Conservation (phyloP, 2,329 filamentous ascomycete genomes). For the Drechslerella coelobrocha region DNA sequence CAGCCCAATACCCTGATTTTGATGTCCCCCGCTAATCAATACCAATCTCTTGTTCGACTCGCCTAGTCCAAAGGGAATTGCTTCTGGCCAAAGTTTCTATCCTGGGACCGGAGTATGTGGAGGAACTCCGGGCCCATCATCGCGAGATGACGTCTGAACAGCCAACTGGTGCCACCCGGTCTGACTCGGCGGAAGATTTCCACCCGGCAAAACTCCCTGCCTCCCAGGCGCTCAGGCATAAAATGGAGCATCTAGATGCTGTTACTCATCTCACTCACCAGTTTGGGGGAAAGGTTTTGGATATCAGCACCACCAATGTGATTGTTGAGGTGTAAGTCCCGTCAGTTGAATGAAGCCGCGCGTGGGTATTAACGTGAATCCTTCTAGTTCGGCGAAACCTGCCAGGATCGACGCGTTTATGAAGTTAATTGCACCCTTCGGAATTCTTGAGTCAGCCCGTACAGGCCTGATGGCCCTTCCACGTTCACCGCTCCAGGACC, state of each 20-base stretch:
- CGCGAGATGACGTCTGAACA: constrained; percentile 74
- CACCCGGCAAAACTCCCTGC: constrained; percentile 86
- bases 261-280: constrained; percentile 98
- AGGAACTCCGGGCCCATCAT: constrained; percentile 94
- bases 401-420: constrained; percentile 95
- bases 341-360: background rate
- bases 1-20: background rate
- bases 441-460: constrained; percentile 92
- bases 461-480: constrained; percentile 97
- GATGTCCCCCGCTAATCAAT: background rate
- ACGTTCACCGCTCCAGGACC: constrained; percentile 82
- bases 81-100: constrained; percentile 96
- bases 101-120: constrained; percentile 95
- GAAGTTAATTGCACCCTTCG: constrained; percentile 91
- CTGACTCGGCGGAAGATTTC: constrained; percentile 69
- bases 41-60: background rate
- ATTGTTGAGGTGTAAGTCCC: constrained; percentile 89
- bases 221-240: constrained; percentile 89
- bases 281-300: constrained; percentile 94
- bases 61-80: constrained; percentile 83
- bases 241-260: constrained; percentile 94
- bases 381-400: constrained; percentile 81
- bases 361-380: constrained; percentile 30
- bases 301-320: constrained; percentile 98
- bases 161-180: constrained; percentile 59